Evolutionary conservation across 345 rosid species (phyloP).

Genomic region (Heritiera fomes): DNA sequence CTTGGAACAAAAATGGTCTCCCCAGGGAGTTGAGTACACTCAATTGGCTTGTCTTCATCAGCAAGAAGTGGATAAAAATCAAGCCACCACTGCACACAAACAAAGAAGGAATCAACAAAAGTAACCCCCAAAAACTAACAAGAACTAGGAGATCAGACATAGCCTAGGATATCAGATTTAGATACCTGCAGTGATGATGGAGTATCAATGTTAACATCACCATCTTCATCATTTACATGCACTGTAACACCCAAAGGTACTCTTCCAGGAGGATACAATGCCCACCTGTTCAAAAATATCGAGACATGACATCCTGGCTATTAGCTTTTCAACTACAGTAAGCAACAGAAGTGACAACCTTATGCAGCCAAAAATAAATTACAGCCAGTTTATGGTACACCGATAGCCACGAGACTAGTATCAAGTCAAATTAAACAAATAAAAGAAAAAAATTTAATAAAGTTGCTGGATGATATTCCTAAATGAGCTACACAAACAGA

Average conservation of each 20-base stretch:
- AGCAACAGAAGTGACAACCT: conserved; percentile 16
- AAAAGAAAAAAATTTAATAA: not conserved
- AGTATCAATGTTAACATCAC: conserved; percentile 85
- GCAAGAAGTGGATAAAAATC: conserved; percentile 94
- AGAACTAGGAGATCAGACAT: conserved; percentile 20
- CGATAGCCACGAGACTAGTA: not conserved
- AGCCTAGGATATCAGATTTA: conserved; percentile 21
- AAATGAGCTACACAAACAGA: not conserved
- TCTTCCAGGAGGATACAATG: conserved; percentile 96
- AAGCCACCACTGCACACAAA: conserved; percentile 82
- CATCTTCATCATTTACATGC: conserved; percentile 92
- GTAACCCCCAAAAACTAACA: conserved; percentile 8
- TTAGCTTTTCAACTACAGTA: conserved; percentile 16
- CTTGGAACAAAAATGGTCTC: conserved; percentile 95
- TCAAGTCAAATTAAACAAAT: not conserved
- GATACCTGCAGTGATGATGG: conserved; percentile 92
- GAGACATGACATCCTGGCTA: conserved; percentile 12
- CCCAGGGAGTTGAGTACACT: conserved; percentile 85
- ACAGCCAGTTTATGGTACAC: not conserved
- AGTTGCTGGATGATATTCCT: not conserved
- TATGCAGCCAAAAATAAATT: not conserved
- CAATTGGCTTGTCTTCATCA: conserved; percentile 89
- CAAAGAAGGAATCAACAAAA: conserved; percentile 13
- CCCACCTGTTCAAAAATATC: conserved; percentile 70
- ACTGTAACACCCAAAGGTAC: conserved; percentile 96